A percentile compares a stretch with the other conserved stretches of the same genome.
These are phyloP conservation scores for Chamaecrista fasciculata DNA, from an alignment of 306 rosid genomes.

Conservation along the genomic window DNA sequence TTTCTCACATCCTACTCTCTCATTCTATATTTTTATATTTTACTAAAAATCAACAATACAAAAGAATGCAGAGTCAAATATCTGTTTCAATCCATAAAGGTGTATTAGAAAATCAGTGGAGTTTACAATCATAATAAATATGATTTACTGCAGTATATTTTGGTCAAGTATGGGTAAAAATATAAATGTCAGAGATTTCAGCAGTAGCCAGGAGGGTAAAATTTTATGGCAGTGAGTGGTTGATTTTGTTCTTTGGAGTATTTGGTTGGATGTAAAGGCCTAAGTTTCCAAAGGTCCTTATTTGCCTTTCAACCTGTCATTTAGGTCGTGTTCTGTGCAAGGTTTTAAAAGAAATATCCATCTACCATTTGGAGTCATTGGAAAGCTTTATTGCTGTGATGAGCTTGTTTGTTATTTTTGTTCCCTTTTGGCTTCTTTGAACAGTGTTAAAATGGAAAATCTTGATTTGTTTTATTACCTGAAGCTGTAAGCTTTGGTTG, in stretches of 20 bases:
- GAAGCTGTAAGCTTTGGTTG: constrained; percentile 3
- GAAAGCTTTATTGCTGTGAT: not conserved
- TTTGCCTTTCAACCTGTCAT: not conserved
- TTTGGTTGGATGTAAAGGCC: not conserved
- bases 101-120: not conserved
- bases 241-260: not conserved
- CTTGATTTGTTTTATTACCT: not conserved
- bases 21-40: too few relatives aligned
- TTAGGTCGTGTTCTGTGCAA: not conserved
- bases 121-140: not conserved
- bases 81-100: not conserved
- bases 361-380: not conserved
- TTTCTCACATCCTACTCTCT: too few relatives aligned
- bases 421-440: constrained; percentile 13
- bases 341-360: not conserved
- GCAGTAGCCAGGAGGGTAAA: not conserved
- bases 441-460: not conserved
- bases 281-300: not conserved
- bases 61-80: not conserved
- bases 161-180: not conserved
- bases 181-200: not conserved
- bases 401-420: not conserved
- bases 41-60: too few relatives aligned
- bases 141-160: not conserved
- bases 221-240: not conserved